Evolutionary conservation across 306 rosid genomes (phyloP).

Genomic region (Medicago truncatula): MtrunA17r5.0-ANR NC_053042.1:56051001-56051500

Average conservation of each 20-base stretch:
- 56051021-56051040: no score
- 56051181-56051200: constrained; percentile 62
- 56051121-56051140: neutral
- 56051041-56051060: no score
- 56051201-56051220: constrained; percentile 78
- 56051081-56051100: neutral
- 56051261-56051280: constrained; percentile 36
- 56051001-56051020: no score
- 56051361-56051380: constrained; percentile 34
- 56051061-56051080: no score
- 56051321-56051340: constrained; percentile 36
- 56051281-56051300: constrained; percentile 34
- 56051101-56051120: neutral
- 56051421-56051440: neutral
- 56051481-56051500: constrained; percentile 6
- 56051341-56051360: constrained; percentile 20
- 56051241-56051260: constrained; percentile 23
- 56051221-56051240: constrained; percentile 33
- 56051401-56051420: neutral
- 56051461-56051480: constrained; percentile 38
- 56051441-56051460: constrained; percentile 24
- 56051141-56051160: neutral
- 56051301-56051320: constrained; percentile 46
- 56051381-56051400: neutral
- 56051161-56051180: constrained; percentile 62